A percentile compares a stretch with the other conserved stretches of the same genome.
Evolutionary conservation across 805 yeast genomes (phyloP).

Genomic region (Tetrapisispora arboricola): DNA sequence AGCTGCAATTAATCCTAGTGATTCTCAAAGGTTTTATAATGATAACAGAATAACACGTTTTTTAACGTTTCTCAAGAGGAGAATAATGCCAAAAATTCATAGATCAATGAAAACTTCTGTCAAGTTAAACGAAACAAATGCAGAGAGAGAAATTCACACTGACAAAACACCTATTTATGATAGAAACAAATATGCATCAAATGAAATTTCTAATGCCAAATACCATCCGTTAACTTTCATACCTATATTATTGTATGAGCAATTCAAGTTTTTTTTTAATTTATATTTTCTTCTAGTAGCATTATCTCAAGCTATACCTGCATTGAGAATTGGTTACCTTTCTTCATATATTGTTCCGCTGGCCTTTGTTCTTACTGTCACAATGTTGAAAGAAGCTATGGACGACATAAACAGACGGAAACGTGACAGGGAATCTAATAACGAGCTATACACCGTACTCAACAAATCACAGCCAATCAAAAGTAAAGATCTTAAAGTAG

Average conservation of each 20-base stretch:
- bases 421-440: constrained; percentile 82
- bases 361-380: constrained; percentile 82
- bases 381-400: constrained; percentile 91
- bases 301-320: constrained; percentile 83
- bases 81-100: constrained; percentile 1
- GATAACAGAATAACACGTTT: neutral
- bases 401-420: constrained; percentile 88
- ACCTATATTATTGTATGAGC: constrained; percentile 86
- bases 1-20: neutral
- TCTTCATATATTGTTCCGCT: constrained; percentile 90
- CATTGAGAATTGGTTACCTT: constrained; percentile 81
- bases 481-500: constrained; percentile 64
- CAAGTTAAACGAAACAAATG: constrained; percentile 14
- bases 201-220: constrained; percentile 88
- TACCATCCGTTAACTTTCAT: constrained; percentile 80
- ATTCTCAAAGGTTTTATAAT: neutral
- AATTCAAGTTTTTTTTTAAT: constrained; percentile 93
- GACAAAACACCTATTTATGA: constrained; percentile 31
- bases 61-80: neutral
- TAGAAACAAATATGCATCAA: constrained; percentile 40
- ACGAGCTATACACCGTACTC: constrained; percentile 68
- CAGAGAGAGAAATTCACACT: constrained; percentile 36
- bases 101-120: constrained; percentile 9
- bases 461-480: constrained; percentile 35
- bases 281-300: constrained; percentile 88